phyloP scores from a whole-genome alignment of 2,329 filamentous ascomycete species.

The Nemania diffusa region DNA sequence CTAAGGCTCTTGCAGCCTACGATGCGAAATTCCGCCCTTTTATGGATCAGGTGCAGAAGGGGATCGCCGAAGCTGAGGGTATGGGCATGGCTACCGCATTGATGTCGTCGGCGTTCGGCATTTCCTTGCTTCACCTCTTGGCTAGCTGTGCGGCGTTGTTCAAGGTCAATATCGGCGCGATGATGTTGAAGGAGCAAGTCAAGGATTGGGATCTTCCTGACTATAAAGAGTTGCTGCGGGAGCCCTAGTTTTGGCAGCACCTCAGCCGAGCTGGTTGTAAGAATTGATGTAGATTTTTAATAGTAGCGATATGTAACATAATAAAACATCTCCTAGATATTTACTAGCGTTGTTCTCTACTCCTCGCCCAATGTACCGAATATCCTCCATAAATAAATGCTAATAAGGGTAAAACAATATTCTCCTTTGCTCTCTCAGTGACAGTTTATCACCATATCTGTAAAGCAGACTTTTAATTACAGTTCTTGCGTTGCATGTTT shows the following conservation, averaged over 20 bases:
- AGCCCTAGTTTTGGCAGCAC: too few species aligned
- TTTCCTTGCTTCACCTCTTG: conserved; percentile 49
- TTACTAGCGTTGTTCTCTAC: too few species aligned
- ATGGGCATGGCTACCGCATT: conserved; percentile 33
- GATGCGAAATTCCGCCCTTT: conserved; percentile 54
- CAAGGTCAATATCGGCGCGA: conserved; percentile 50
- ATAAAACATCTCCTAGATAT: too few species aligned
- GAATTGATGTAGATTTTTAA: too few species aligned
- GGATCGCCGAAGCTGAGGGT: conserved; percentile 28
- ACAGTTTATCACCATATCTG: too few species aligned
- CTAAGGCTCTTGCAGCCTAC: conserved; percentile 51
- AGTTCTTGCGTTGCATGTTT: too few species aligned
- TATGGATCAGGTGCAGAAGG: conserved; percentile 52
- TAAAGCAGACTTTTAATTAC: too few species aligned
- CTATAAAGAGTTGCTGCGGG: conserved; percentile 46
- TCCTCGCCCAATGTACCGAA: too few species aligned
- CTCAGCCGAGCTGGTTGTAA: not conserved
- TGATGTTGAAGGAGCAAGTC: conserved; percentile 49
- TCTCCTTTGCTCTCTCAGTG: too few species aligned
- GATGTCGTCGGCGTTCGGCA: conserved; percentile 46
- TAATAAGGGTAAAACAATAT: too few species aligned
- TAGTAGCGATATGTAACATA: too few species aligned
- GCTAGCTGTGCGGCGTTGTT: conserved; percentile 48
- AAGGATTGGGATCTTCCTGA: conserved; percentile 53
- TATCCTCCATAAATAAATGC: too few species aligned